Evolutionary conservation across 345 rosid genomes (phyloP).

Genomic region (Melaleuca alternifolia): DNA sequence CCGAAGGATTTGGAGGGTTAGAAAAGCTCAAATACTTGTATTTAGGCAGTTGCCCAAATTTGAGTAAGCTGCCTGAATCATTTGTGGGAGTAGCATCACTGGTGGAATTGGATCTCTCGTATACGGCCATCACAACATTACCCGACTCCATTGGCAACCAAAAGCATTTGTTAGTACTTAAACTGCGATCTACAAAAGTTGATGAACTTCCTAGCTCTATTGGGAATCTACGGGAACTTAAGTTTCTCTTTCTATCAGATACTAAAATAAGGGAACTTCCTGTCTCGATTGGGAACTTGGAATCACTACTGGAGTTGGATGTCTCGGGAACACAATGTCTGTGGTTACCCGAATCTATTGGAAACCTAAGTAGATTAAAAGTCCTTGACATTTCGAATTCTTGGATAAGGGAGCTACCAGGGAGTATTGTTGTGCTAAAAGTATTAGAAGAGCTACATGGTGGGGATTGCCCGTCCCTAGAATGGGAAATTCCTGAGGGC

Average conservation of each 20-base stretch:
- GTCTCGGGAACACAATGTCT: background rate
- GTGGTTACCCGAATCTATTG: background rate
- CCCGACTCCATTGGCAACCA: background rate
- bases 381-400: background rate
- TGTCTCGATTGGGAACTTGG: background rate
- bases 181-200: background rate
- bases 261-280: background rate
- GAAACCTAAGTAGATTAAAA: background rate
- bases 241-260: background rate
- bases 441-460: background rate
- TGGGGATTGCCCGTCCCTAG: background rate
- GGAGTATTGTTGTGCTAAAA: background rate
- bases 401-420: background rate
- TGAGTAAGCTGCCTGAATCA: background rate
- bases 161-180: background rate
- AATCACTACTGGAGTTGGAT: background rate
- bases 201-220: background rate
- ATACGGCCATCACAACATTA: background rate
- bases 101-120: background rate
- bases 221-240: background rate
- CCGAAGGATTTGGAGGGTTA: background rate
- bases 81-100: background rate
- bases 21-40: background rate
- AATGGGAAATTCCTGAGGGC: background rate
- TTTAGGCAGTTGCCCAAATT: rapidly evolving